Percentiles rank a stretch among this genome's conserved stretches.
Conservation (phyloP, 345 rosid species). For the Dovyalis caffra region DNA sequence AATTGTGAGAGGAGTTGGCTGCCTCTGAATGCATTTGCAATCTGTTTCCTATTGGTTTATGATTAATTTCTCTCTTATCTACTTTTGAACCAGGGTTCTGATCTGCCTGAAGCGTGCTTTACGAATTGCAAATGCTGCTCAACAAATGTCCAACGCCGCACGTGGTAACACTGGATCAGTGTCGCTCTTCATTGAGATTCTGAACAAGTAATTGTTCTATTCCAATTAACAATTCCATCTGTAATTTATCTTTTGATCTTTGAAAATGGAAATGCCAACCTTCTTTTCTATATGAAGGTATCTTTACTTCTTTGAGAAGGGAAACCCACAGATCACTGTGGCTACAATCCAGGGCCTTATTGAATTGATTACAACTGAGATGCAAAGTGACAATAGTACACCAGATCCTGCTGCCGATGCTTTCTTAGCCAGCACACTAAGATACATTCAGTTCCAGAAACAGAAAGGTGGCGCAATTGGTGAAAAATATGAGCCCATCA, state of each 20-base stretch:
- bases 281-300: conserved; percentile 46
- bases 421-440: conserved; percentile 68
- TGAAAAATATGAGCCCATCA: conserved; percentile 72
- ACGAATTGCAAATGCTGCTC: conserved; percentile 94
- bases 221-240: neutral
- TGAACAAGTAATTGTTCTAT: conserved; percentile 68
- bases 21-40: neutral
- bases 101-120: conserved; percentile 91
- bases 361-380: conserved; percentile 66
- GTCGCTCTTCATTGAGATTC: conserved; percentile 81
- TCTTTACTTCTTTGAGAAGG: conserved; percentile 90
- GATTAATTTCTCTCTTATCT: neutral
- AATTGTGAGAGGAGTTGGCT: neutral
- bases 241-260: conserved; percentile 1
- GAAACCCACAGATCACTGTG: conserved; percentile 65
- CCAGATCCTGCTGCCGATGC: conserved; percentile 73
- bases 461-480: conserved; percentile 90
- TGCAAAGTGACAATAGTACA: conserved; percentile 65
- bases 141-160: conserved; percentile 76
- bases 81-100: conserved; percentile 54
- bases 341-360: conserved; percentile 78
- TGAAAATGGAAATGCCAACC: neutral
- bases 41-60: neutral
- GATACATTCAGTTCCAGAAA: conserved; percentile 87
- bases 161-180: conserved; percentile 79